These are phyloP conservation scores for Penicillium griseofulvum DNA, from an alignment of 2,329 filamentous ascomycete genomes.

Conservation along the genomic window DNA sequence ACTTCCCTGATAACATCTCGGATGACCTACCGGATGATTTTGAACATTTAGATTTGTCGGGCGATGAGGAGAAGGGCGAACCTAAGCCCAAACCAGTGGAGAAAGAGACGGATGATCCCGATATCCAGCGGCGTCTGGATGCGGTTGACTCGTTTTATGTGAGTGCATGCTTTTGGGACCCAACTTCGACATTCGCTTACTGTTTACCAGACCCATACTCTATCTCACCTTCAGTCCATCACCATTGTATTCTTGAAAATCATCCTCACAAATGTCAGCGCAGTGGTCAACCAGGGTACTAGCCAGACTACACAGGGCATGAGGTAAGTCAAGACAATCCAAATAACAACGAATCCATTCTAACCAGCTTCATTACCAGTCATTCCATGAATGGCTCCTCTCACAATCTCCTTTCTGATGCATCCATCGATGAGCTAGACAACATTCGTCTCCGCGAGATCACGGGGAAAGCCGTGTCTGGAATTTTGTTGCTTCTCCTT, in stretches of 20 bases:
- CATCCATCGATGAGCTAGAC: constrained; percentile 71
- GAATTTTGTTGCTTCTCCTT: constrained; percentile 76
- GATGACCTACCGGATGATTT: constrained; percentile 45
- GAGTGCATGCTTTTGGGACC: constrained; percentile 41
- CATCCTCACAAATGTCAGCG: constrained; percentile 81
- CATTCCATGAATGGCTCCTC: constrained; percentile 20
- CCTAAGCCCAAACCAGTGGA: constrained; percentile 10
- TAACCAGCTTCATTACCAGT: constrained; percentile 24
- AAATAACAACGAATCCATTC: constrained; percentile 7
- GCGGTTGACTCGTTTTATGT: constrained; percentile 84
- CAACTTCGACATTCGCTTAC: neutral
- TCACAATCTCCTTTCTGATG: constrained; percentile 31
- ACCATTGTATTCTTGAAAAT: constrained; percentile 91
- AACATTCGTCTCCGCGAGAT: constrained; percentile 80
- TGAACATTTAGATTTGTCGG: constrained; percentile 26
- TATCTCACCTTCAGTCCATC: constrained; percentile 86
- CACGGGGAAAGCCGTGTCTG: constrained; percentile 86
- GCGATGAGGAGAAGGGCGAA: constrained; percentile 11
- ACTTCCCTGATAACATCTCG: constrained; percentile 25
- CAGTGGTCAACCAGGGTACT: constrained; percentile 64
- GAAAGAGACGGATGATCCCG: constrained; percentile 37
- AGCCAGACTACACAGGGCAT: constrained; percentile 47
- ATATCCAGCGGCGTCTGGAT: constrained; percentile 58
- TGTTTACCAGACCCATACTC: constrained; percentile 59
- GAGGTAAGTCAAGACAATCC: constrained; percentile 41